Percentiles rank a stretch among this genome's conserved stretches.
Evolutionary conservation across 345 rosid species (phyloP).

Genomic region (Pelargonium nanum): DNA sequence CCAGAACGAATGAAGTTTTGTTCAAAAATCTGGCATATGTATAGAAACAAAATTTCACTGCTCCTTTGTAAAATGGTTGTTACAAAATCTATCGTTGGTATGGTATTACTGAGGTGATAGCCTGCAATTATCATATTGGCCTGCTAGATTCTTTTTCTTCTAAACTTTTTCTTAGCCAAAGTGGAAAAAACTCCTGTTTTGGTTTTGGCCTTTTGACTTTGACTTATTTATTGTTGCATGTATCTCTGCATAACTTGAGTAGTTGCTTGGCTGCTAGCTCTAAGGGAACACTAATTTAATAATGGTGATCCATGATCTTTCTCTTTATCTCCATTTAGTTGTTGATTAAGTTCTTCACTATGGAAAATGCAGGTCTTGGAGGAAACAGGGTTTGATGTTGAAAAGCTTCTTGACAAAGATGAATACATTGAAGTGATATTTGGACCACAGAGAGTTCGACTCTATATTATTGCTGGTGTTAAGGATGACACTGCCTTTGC

Average conservation of each 20-base stretch:
- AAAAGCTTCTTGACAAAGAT: conserved; percentile 67
- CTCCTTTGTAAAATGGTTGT: not conserved
- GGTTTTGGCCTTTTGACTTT: not conserved
- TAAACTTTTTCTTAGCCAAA: not conserved
- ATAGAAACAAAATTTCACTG: not conserved
- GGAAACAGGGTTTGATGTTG: conserved; percentile 92
- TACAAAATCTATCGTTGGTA: not conserved
- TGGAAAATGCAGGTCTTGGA: conserved; percentile 60
- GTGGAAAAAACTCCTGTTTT: not conserved
- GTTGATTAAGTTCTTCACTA: not conserved
- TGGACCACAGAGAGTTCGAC: conserved; percentile 95
- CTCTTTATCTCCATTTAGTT: not conserved
- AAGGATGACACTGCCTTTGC: conserved; percentile 86
- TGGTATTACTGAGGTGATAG: not conserved
- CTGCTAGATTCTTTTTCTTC: not conserved
- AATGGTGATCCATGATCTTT: conserved; percentile 1
- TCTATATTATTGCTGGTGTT: conserved; percentile 85
- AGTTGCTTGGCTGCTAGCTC: too few species aligned
- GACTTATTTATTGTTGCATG: too few species aligned
- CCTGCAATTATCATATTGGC: not conserved
- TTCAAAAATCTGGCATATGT: not conserved
- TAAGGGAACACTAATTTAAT: too few species aligned
- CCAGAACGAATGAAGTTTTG: not conserved
- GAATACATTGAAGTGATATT: conserved; percentile 72
- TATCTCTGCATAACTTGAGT: too few species aligned